Conservation (phyloP, 768 basidiomycete genomes). For the Mycena kentingensis region DNA sequence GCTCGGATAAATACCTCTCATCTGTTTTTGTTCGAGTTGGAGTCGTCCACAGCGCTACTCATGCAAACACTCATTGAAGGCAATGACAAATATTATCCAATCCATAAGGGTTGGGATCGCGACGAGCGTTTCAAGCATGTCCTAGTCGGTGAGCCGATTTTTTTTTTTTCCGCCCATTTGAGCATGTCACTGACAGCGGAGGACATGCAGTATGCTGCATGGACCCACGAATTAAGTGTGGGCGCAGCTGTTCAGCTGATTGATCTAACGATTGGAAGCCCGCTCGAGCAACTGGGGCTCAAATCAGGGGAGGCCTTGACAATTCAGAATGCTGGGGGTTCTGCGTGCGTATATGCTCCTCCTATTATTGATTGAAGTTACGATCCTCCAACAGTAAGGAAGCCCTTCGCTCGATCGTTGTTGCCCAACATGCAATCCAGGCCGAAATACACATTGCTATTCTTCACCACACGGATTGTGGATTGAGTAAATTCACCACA, state of each 20-base stretch:
- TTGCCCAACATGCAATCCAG: constrained; percentile 54
- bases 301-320: constrained; percentile 54
- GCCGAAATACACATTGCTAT: constrained; percentile 47
- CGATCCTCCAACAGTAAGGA: constrained; percentile 38
- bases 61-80: too few species aligned
- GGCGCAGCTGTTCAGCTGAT: not conserved
- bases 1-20: too few species aligned
- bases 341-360: constrained; percentile 39
- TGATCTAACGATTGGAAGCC: constrained; percentile 28
- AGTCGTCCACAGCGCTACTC: too few species aligned
- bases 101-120: too few species aligned
- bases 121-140: too few species aligned
- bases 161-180: too few species aligned
- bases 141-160: too few species aligned
- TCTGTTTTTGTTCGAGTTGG: too few species aligned
- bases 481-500: constrained; percentile 51
- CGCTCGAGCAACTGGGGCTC: constrained; percentile 46
- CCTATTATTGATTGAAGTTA: not conserved
- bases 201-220: constrained; percentile 54
- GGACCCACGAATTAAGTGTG: constrained; percentile 55
- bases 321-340: constrained; percentile 55
- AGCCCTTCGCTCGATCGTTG: constrained; percentile 49
- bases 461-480: constrained; percentile 58
- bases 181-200: too few species aligned
- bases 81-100: too few species aligned